These are phyloP conservation scores for grape (Vitis vinifera) DNA, from an alignment of 164 flowering plant species.

Conservation along the genomic window DNA sequence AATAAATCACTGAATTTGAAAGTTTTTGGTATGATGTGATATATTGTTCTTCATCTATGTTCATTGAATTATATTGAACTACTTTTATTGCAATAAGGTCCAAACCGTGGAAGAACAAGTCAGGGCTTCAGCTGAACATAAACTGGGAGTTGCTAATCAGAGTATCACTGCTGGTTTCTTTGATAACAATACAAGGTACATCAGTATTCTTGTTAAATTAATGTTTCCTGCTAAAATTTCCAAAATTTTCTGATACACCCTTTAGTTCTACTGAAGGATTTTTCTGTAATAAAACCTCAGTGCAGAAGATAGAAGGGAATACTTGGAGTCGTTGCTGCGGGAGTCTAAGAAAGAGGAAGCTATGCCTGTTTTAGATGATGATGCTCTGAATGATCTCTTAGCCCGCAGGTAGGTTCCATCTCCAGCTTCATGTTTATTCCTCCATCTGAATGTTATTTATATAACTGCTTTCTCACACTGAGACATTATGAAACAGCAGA, in stretches of 20 bases:
- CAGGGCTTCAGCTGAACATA: constrained; percentile 99
- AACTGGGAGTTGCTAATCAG: constrained; percentile 98
- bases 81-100: constrained; percentile 44
- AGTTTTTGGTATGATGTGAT: not conserved
- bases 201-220: not conserved
- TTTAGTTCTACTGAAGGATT: not conserved
- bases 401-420: constrained; percentile 60
- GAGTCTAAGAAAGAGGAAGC: constrained; percentile 98
- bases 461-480: not conserved
- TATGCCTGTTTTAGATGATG: constrained; percentile 89
- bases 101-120: constrained; percentile 98
- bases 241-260: not conserved
- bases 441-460: not conserved
- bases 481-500: not conserved
- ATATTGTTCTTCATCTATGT: not conserved
- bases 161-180: constrained; percentile 99
- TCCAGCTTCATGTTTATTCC: not conserved
- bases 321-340: constrained; percentile 88
- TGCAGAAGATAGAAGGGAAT: constrained; percentile 98
- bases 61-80: not conserved
- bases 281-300: constrained; percentile 36
- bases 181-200: constrained; percentile 94
- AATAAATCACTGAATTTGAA: not conserved
- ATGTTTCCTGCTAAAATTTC: not conserved
- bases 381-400: constrained; percentile 77